phyloP scores from a whole-genome alignment of 2,329 filamentous ascomycete genomes.

The Aureobasidium sp. region DNA sequence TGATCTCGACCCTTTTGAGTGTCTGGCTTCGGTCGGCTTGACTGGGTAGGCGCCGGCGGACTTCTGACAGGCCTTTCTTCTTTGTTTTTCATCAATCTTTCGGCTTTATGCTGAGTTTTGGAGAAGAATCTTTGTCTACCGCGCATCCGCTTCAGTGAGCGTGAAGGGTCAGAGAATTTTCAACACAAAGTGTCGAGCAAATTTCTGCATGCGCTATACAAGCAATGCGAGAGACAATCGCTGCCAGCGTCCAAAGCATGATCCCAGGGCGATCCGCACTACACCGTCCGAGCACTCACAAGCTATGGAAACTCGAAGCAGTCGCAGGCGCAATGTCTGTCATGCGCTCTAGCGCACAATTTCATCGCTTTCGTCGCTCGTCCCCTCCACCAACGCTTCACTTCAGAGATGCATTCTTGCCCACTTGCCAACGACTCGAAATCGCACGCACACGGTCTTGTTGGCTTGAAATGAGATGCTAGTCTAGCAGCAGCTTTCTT shows the following conservation, averaged over 20 bases:
- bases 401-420: not conserved
- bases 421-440: not conserved
- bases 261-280: too few species aligned
- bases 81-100: conserved; percentile 9
- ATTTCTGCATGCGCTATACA: conserved; percentile 12
- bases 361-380: not conserved
- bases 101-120: conserved; percentile 6
- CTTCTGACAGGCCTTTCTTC: conserved; percentile 16
- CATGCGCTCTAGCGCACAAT: not conserved
- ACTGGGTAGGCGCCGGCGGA: conserved; percentile 15
- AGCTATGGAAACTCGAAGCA: conserved; percentile 34
- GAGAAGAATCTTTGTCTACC: conserved; percentile 1
- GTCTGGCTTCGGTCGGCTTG: conserved; percentile 16
- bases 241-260: not conserved
- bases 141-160: not conserved
- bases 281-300: conserved; percentile 28
- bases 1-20: conserved; percentile 16
- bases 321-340: not conserved
- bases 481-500: not conserved
- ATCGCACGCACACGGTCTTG: not conserved
- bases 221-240: conserved; percentile 25
- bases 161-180: too few species aligned
- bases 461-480: not conserved
- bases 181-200: not conserved
- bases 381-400: not conserved